Conservation (phyloP, 2,329 filamentous ascomycete species). For the Colletotrichum trifolii region DNA sequence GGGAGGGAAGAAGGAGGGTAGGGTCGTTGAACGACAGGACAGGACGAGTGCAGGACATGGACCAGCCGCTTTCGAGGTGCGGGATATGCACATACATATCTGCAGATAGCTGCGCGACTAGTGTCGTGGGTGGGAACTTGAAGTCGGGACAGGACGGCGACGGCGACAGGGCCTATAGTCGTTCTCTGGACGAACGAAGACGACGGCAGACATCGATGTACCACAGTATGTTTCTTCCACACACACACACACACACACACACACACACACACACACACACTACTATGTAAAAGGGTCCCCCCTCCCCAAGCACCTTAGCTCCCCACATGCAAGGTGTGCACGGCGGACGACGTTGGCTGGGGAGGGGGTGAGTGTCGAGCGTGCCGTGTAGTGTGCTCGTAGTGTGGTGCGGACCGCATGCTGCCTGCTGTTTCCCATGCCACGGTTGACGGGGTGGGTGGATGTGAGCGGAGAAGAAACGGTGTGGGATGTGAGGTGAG, state of each 20-base stretch:
- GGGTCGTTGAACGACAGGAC: constrained; percentile 29
- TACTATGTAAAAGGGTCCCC: neutral
- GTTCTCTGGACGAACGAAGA: constrained; percentile 16
- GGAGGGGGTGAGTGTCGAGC: constrained; percentile 1
- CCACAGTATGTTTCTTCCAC: constrained; percentile 29
- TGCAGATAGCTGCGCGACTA: constrained; percentile 35
- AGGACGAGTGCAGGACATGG: constrained; percentile 4
- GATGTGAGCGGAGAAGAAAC: constrained; percentile 29
- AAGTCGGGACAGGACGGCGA: constrained; percentile 27
- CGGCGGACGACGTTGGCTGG: constrained; percentile 6
- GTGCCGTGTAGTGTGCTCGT: too few relatives aligned
- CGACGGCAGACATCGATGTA: constrained; percentile 28
- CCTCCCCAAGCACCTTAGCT: constrained; percentile 33
- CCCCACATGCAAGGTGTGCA: constrained; percentile 34
- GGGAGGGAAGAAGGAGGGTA: constrained; percentile 24
- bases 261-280: constrained; percentile 21
- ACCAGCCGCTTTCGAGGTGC: constrained; percentile 29
- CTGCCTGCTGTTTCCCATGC: constrained; percentile 18
- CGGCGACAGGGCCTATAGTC: constrained; percentile 21
- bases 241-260: constrained; percentile 25
- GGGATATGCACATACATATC: constrained; percentile 37
- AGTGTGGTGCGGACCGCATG: too few relatives aligned
- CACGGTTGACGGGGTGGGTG: constrained; percentile 22
- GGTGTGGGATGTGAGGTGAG: constrained; percentile 33
- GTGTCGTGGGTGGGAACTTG: constrained; percentile 23